A percentile compares a stretch with the other conserved stretches of the same genome.
Evolutionary conservation across 192 early-diverging fungal species (phyloP).

Genomic region (Backusella parvicylindrica): DNA sequence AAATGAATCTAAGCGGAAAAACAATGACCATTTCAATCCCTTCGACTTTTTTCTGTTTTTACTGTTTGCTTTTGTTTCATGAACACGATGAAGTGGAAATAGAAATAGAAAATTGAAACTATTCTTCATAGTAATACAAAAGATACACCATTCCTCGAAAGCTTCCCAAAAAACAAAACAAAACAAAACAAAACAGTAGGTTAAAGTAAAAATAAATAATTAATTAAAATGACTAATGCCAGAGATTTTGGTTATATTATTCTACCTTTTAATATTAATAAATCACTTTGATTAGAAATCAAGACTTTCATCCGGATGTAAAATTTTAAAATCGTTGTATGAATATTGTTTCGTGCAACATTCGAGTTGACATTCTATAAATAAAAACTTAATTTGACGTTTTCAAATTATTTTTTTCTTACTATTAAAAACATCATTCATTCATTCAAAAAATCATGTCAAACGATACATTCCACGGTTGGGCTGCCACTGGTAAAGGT

Average conservation of each 20-base stretch:
- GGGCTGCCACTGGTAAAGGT: conserved; percentile 20
- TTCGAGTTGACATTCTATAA: not conserved
- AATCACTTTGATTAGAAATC: not conserved
- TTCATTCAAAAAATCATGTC: conserved; percentile 7
- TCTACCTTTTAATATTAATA: not conserved
- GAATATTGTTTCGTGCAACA: not conserved
- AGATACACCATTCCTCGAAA: too few species aligned
- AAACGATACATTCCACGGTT: conserved; percentile 25
- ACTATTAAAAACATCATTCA: too few species aligned
- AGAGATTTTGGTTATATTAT: too few species aligned
- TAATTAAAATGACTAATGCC: too few species aligned
- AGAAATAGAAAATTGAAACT: not conserved
- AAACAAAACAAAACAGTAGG: not conserved
- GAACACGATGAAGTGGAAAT: not conserved
- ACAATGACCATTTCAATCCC: not conserved
- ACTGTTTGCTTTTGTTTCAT: not conserved
- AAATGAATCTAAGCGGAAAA: not conserved
- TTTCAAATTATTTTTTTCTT: not conserved
- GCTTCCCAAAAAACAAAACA: not conserved
- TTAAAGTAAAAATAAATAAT: not conserved
- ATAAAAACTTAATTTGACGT: not conserved
- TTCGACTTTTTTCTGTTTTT: not conserved
- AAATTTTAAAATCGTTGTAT: not conserved
- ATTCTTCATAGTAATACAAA: not conserved
- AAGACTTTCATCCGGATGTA: not conserved